Percentiles rank a stretch among this genome's conserved stretches.
phyloP scores from a whole-genome alignment of 805 yeast species.

The Ogataea methanolica region DNA sequence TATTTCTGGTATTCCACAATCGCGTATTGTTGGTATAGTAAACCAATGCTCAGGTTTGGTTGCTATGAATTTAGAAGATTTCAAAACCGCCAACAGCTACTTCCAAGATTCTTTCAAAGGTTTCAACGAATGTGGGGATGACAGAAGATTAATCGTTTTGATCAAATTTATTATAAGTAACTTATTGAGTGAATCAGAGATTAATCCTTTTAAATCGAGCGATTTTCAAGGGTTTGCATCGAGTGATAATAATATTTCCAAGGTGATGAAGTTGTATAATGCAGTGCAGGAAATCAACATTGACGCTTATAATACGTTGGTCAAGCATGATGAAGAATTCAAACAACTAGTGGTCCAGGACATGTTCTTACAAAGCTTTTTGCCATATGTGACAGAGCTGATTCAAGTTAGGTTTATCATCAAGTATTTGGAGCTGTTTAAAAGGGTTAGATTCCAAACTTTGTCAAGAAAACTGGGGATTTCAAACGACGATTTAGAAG shows the following conservation, averaged over 20 bases:
- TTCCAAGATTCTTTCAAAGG: constrained; percentile 47
- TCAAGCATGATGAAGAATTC: constrained; percentile 8
- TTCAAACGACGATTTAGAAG: constrained; percentile 14
- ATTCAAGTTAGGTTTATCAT: constrained; percentile 22
- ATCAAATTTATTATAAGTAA: constrained; percentile 60
- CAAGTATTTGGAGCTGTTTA: constrained; percentile 19
- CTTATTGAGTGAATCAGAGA: constrained; percentile 56
- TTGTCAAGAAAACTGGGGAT: constrained; percentile 19
- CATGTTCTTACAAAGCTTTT: constrained; percentile 17
- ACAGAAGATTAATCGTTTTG: constrained; percentile 50
- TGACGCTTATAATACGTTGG: constrained; percentile 15
- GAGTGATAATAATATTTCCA: constrained; percentile 13
- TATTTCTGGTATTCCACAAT: constrained; percentile 68
- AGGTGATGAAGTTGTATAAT: constrained; percentile 24
- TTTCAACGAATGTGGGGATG: constrained; percentile 56
- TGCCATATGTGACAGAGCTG: constrained; percentile 23
- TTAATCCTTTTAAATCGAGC: constrained; percentile 69
- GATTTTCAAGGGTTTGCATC: constrained; percentile 44
- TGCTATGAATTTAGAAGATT: constrained; percentile 55
- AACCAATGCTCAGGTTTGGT: constrained; percentile 74
- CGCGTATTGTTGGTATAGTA: constrained; percentile 67
- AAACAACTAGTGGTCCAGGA: constrained; percentile 7
- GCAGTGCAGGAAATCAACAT: constrained; percentile 25
- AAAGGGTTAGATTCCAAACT: constrained; percentile 15
- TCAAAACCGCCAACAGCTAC: constrained; percentile 45